A percentile compares a stretch with the other conserved stretches of the same genome.
Evolutionary conservation across 1,139 yeast species (phyloP).

Genomic region (Spencermartinsiella ligniputridi): DNA sequence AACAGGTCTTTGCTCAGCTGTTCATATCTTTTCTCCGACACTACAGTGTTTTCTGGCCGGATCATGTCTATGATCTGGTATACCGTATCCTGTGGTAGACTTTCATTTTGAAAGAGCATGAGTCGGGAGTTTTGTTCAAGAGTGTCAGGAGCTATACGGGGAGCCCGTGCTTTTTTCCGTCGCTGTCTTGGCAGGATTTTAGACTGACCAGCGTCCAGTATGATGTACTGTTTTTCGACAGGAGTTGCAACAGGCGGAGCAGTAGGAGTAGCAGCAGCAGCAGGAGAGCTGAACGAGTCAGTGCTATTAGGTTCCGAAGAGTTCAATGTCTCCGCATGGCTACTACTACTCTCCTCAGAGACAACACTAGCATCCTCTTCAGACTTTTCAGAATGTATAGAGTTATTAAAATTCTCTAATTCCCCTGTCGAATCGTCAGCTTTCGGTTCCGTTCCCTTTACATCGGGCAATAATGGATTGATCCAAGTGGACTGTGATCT

Average conservation of each 20-base stretch:
- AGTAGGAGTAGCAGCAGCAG: too few species aligned
- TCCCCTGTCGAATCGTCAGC: too few species aligned
- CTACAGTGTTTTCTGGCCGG: slow-evolving; percentile 28
- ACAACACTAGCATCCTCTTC: too few species aligned
- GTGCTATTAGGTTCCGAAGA: too few species aligned
- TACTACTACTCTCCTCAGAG: too few species aligned
- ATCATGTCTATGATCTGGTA: slow-evolving; percentile 31
- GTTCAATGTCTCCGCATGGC: too few species aligned
- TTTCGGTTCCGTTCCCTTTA: too few species aligned
- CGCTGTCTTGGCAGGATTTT: slow-evolving; percentile 23
- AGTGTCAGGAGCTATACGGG: slow-evolving; percentile 18
- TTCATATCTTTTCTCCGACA: slow-evolving; percentile 32
- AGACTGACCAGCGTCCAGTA: slow-evolving; percentile 27
- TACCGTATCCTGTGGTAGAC: slow-evolving; percentile 27
- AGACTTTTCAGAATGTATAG: too few species aligned
- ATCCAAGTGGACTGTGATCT: too few species aligned
- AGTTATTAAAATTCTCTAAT: too few species aligned
- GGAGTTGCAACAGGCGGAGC: not conserved
- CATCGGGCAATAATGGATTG: too few species aligned
- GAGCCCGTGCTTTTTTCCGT: slow-evolving; percentile 6
- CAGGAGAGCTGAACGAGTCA: too few species aligned
- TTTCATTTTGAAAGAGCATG: slow-evolving; percentile 31
- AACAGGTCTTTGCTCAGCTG: slow-evolving; percentile 30
- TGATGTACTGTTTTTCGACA: slow-evolving; percentile 19
- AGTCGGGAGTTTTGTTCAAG: slow-evolving; percentile 30